Conservation (phyloP, 2,329 filamentous ascomycete genomes). For the Cladorrhinum sp. region DNA sequence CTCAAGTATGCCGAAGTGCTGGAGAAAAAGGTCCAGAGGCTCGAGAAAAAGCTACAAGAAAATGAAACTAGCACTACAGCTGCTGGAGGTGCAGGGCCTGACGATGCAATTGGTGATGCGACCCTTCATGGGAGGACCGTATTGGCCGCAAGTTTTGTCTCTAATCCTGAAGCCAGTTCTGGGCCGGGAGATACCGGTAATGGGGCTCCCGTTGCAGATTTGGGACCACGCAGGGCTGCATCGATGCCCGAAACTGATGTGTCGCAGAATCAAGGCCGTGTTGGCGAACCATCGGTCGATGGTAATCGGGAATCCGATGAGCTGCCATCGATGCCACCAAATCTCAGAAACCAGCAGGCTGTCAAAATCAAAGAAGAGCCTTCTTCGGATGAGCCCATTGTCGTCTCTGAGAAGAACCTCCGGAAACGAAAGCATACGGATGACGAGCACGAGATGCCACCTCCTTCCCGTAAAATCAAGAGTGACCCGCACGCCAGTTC, state of each 20-base stretch:
- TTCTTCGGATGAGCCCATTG: constrained; percentile 50
- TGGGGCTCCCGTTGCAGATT: background rate
- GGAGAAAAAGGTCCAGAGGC: constrained; percentile 41
- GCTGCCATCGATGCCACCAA: constrained; percentile 33
- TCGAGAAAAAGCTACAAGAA: constrained; percentile 37
- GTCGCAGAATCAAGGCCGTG: background rate
- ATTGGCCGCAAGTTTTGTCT: constrained; percentile 9
- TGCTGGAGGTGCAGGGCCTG: background rate
- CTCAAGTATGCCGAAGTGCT: constrained; percentile 42
- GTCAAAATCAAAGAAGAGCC: constrained; percentile 47
- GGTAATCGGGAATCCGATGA: constrained; percentile 15
- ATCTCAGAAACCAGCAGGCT: background rate
- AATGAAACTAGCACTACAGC: constrained; percentile 1
- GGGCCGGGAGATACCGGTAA: background rate
- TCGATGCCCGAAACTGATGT: background rate
- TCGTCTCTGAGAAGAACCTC: constrained; percentile 49
- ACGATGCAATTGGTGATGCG: background rate
- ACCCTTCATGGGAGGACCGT: background rate
- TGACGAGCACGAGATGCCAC: constrained; percentile 25
- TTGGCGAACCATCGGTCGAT: constrained; percentile 4
- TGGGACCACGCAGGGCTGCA: background rate
- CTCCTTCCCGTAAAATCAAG: constrained; percentile 39
- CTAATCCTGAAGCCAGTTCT: constrained; percentile 9
- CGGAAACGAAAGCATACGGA: constrained; percentile 45
- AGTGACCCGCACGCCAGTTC: constrained; percentile 36